These are phyloP conservation scores for Rhododendron molle DNA, from an alignment of 148 eudicot genomes.

Conservation along the genomic window DNA sequence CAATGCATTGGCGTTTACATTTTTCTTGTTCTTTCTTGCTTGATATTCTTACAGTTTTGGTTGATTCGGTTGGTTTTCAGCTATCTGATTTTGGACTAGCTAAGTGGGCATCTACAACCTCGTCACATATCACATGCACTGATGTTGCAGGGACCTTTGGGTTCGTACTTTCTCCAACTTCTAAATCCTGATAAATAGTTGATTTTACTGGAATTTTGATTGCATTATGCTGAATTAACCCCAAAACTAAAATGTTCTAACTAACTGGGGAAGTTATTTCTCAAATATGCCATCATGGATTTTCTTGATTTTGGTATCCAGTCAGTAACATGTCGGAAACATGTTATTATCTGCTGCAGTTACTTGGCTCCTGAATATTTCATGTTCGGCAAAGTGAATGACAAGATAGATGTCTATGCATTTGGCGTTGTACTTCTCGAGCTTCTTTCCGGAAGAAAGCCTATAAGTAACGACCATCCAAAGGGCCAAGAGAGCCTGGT, in stretches of 20 bases:
- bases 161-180: conserved; percentile 38
- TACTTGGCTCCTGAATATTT: conserved; percentile 98
- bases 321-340: neutral
- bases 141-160: conserved; percentile 97
- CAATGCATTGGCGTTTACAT: neutral
- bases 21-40: neutral
- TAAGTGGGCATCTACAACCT: conserved; percentile 49
- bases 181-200: neutral
- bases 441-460: conserved; percentile 92
- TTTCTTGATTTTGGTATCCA: neutral
- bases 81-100: conserved; percentile 95
- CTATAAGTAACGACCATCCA: conserved; percentile 60
- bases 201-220: neutral
- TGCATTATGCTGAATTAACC: neutral
- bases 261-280: neutral
- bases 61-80: conserved; percentile 35
- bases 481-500: conserved; percentile 91
- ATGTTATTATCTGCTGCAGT: conserved; percentile 36
- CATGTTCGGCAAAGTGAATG: conserved; percentile 83
- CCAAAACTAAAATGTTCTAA: neutral
- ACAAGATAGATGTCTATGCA: conserved; percentile 89
- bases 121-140: conserved; percentile 54
- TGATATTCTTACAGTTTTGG: conserved; percentile 6
- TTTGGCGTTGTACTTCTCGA: conserved; percentile 99
- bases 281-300: neutral